Evolutionary conservation across 768 basidiomycete genomes (phyloP), one percentile per base, ranked within the genome.

Genomic region (Leccinum barrowsii): DNA sequence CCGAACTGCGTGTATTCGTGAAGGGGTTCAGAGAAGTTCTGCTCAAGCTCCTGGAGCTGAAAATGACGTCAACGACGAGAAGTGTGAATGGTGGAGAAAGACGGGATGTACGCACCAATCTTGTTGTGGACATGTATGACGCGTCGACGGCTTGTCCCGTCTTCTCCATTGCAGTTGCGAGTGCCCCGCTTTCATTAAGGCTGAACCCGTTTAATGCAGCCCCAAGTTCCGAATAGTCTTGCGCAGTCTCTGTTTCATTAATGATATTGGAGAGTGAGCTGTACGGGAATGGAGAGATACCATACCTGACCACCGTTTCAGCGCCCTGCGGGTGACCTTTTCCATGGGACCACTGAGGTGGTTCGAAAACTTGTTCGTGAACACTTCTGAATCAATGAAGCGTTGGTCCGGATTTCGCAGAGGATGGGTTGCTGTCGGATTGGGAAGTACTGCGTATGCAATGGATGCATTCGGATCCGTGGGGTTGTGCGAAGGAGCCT

Each of bases 1-100:
- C 91, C 92, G 70, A 98, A 99, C 73, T 98, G 97, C 55, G 87
- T 77, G 73, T 98, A 98, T 70, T 98, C 95, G 65, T 96, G 92
- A 51, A 98, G 75, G 7, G 97, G 97, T 70, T 99, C 97, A 28
- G 93, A 92, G 83, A 93, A 97, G 67, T 87, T 89, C 71, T 93
- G 86, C 72, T 98, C 96, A 61, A 98, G 85, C 59, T 94, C 92
- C 78, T 96, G 92, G 7, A 96, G 79, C 95, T 97, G 60, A 42
- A 28, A 28, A 35, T 60, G 54, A 56, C 35, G 53, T 61, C 61
- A 65, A 46, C n/a, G 10, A 35, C 30, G 55, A 13, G 22, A 32
- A 35, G 24, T 49, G 57, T 55, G 58, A 59, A 54, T 40, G 24
- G 48, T 10, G 51, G 52, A 34, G 32, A 26, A 51, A 54, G 42